Base-by-base conservation (phyloP, 164 flowering plant genomes). In the Tinospora cordifolia region DNA sequence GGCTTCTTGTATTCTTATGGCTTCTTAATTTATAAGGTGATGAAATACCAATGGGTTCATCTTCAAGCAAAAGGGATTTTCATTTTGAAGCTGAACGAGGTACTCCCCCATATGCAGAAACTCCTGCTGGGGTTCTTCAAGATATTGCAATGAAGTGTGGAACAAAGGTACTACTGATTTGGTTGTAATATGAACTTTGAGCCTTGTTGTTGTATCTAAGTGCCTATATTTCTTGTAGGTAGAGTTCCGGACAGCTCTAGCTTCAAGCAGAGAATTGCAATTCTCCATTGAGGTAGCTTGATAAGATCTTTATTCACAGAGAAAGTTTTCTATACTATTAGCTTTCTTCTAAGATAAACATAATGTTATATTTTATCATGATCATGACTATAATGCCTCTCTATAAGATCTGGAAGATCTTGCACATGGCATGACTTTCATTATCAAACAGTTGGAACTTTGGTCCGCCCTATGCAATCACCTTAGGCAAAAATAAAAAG, bases 111-210 rank as follows among this genome's bases (percentile, higher is more conserved):
- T 72, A 63, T 71, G 73, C 79, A 59, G 92, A 87, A 72, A 81
- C 85, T 68, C 84, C 89, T 51, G 83, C 81, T 71, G 85, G 69
- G 58, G 92, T 76, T 68, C 69, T 94, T 63, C 90, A 84, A 69
- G 95, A 90, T 19, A 89, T 94, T 82, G 99, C 97, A 57, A 71
- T 81, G 72, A 92, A 85, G 81, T 87, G 91, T 81, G 92, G 92
- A 74, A 74, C 93, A 46, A 92, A 87, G 98, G 99, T 92, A 81
- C 67, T 8, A n/a, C 19, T 0, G 58, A 19, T 51, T 51, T 54
- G 21, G n/a, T 22, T 54, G 21, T 54, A 25, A 54, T 54, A 54
- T 21, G 12, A 44, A 17, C 24, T 5, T n/a, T 24, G 60, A 54
- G 24, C 60, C 60, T 19, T 19, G 0, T 69, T 38, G 40, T 47